Base-by-base conservation (phyloP, 148 eudicot genomes). In the Tetragonia tetragonoides region DNA sequence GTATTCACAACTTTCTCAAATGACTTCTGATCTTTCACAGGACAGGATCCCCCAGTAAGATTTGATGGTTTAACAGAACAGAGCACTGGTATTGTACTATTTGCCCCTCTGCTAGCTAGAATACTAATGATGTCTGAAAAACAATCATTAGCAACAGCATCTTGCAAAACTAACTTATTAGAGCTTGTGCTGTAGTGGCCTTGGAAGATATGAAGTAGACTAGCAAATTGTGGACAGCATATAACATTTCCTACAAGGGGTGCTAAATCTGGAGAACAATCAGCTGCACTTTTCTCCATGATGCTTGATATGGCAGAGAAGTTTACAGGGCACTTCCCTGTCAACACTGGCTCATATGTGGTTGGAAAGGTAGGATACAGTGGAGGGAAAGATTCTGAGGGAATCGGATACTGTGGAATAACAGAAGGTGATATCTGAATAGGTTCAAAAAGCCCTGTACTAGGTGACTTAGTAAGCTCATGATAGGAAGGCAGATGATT, bases 281-380 rank as follows among this genome's bases (percentile, higher is more conserved):
- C 99, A 14, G 90, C 88, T 61, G 99, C 94, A 76, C 97, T 93
- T 83, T 72, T 93, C 49, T 93, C 95, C 86, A 91, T 86, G 84
- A 95, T 81, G 74, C 81, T 79, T 65, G 97, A 91, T 54, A 95
- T 83, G 63, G 89, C 87, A 75, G 99, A 91, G 83, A 95, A 95
- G 81, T 95, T 95, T 75, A 86, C 93, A 70, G 97, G 93, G 79
- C 99, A 95, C 75, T 89, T 89, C 78, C 99, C 99, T 51, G 94
- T 90, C 81, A 95, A 86, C 18, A 91, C 84, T 23, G 99, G 99
- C 72, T 85, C 80, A 75, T 87, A 95, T 66, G 88, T 89, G n/a
- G 74, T 77, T 62, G 99, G 99, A 79, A 88, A 88, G 44, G 88
- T 82, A 49, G 99, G 97, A 75, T 93, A 93, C 79, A 93, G 81